Evolutionary conservation across 441 rosid species (phyloP).

Genomic region (Isatis lusitanica): DNA sequence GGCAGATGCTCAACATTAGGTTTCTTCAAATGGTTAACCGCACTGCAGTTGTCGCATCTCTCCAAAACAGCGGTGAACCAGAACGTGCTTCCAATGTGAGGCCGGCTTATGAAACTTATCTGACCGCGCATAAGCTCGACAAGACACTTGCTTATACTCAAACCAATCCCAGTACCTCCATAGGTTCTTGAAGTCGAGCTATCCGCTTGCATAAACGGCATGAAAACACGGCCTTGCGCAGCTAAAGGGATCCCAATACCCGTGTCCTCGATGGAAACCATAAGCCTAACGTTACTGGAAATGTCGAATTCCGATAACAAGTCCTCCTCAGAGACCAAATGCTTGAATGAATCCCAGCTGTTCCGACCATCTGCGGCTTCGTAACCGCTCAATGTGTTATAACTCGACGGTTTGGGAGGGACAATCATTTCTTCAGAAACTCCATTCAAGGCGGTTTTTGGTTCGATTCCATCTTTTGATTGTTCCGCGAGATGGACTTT

Average conservation of each 20-base stretch:
- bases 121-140: conserved; percentile 93
- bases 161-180: conserved; percentile 96
- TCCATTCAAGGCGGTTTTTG: conserved; percentile 49
- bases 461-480: conserved; percentile 43
- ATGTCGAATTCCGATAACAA: conserved; percentile 36
- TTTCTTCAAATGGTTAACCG: conserved; percentile 43
- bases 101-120: conserved; percentile 77
- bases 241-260: conserved; percentile 85
- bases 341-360: conserved; percentile 81
- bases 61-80: conserved; percentile 68
- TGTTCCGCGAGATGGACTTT: conserved; percentile 77
- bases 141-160: conserved; percentile 91
- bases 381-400: conserved; percentile 80
- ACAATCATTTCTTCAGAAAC: conserved; percentile 44
- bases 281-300: conserved; percentile 54
- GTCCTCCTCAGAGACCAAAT: conserved; percentile 55
- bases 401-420: conserved; percentile 39
- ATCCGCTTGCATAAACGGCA: conserved; percentile 96
- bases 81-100: conserved; percentile 86
- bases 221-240: conserved; percentile 86
- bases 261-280: conserved; percentile 90
- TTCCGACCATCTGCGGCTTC: conserved; percentile 85
- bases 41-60: conserved; percentile 46
- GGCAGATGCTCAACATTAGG: conserved; percentile 68
- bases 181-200: conserved; percentile 89